Base-by-base conservation (phyloP, 169 alveolate genomes). In the Cryptosporidium sp. region DNA sequence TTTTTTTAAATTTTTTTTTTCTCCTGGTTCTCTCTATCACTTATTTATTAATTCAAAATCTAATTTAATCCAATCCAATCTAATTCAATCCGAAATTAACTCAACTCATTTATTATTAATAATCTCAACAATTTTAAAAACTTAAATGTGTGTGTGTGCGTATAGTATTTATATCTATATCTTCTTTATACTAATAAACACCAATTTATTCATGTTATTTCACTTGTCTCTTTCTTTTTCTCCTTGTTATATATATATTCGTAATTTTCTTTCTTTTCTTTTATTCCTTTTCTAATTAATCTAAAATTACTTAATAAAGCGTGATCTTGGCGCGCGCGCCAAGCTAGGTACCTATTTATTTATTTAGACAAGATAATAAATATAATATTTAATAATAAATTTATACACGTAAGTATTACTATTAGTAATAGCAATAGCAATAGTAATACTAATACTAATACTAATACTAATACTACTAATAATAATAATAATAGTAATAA, bases 241-340 rank as follows among this genome's bases (percentile, higher is more conserved):
- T 5, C 14, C 61, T 52, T n/a, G 6, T n/a, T n/a, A 9, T 52
- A 3, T 52, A 51, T 26, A 26, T 26, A 26, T 26, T 26, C 26
- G 26, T 26, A 26, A 26, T 26, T 26, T 26, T 26, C 26, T 23
- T 23, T 23, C 26, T 23, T 23, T 23, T 23, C 26, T 31, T 31
- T 31, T 2, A 31, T 31, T 31, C 23, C n/a, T 18, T 56, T 29
- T 39, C 5, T 65, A 8, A 65, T 33, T 33, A 21, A 31, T 65
- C 72, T 65, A 65, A 65, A 65, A 31, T 65, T 33, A 65, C 10
- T 0, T 21, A 21, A 18, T 31, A 60, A 60, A 26, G 12, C 72
- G 14, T 12, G 48, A 14, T 31, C 7, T 14, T 37, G 72, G 72
- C 72, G 72, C 72, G 72, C 72, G 72, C 72, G 72, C 72, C 72